Evolutionary conservation across 2,329 filamentous ascomycete species (phyloP), one percentile per base, ranked within the genome.

Genomic region (Chaetomium strumarium): DNA sequence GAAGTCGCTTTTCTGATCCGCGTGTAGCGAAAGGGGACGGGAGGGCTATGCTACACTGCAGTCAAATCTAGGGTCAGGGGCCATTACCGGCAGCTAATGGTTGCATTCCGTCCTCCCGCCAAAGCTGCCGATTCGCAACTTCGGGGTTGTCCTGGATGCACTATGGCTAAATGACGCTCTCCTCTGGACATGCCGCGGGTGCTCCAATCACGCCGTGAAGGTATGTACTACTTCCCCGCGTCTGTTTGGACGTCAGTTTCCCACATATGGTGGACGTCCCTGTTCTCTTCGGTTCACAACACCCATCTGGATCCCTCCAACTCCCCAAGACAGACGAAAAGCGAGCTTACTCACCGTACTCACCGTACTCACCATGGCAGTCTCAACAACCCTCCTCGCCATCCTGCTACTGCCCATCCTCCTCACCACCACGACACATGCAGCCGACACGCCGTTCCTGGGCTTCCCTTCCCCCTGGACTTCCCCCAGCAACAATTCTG

Each of bases 1-100:
- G 65, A 75, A 79, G 64, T 83, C 83, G 62, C 84, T 83, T 53
- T 65, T 68, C 13, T 59, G 37, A 54, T 24, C 24, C 4, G 24
- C 4, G 24, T 4, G 24, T 4, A 24, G 24, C 4, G 24, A 24
- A 24, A 24, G 33, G 44, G 12, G 17, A 16, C 11, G 3, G 13
- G 20, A 30, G 5, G 40, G 19, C 13, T 13, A 42, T 29, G 30
- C 24, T 24, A 7, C 24, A 24, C 24, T 24, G 4, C 24, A 24
- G 24, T 24, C 24, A 24, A 24, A 7, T 24, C 24, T 24, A 7
- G 24, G 7, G 7, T 7, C 24, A 7, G 24, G 24, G 7, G 24
- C 24, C 24, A 24, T 24, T 24, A 24, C 24, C 24, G 24, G 24
- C 7, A 24, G 24, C 4, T 24, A 4, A 24, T 24, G 24, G 24